phyloP scores from a whole-genome alignment of 495 filamentous ascomycete genomes.

The Aspergillus ostianus region DNA sequence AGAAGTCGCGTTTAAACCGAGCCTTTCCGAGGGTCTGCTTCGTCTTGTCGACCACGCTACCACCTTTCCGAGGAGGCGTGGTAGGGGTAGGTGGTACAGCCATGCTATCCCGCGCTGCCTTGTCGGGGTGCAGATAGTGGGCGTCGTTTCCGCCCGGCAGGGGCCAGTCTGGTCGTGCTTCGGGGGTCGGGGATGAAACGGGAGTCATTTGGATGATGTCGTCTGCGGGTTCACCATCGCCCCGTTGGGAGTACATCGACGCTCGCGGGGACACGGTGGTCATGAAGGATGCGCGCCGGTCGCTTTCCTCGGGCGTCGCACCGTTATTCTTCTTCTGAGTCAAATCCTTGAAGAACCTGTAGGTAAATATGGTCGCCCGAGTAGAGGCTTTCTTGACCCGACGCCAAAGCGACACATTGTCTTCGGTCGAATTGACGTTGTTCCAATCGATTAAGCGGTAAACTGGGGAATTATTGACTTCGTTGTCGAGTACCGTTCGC shows the following conservation, averaged over 20 bases:
- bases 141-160: slow-evolving; percentile 22
- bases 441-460: slow-evolving; percentile 84
- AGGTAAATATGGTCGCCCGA: slow-evolving; percentile 55
- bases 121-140: slow-evolving; percentile 36
- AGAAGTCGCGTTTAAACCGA: slow-evolving; percentile 85
- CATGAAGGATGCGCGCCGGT: slow-evolving; percentile 64
- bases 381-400: slow-evolving; percentile 88
- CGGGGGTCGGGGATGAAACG: slow-evolving; percentile 77
- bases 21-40: slow-evolving; percentile 60
- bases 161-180: slow-evolving; percentile 41
- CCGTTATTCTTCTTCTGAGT: slow-evolving; percentile 37
- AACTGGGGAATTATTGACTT: slow-evolving; percentile 94
- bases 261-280: slow-evolving; percentile 57
- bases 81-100: slow-evolving; percentile 23
- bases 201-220: slow-evolving; percentile 89
- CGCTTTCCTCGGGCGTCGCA: slow-evolving; percentile 36
- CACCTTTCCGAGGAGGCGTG: slow-evolving; percentile 48
- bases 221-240: slow-evolving; percentile 51
- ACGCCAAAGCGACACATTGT: slow-evolving; percentile 83
- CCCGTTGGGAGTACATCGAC: slow-evolving; percentile 59
- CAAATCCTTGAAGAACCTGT: slow-evolving; percentile 51
- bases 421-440: slow-evolving; percentile 90
- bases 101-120: slow-evolving; percentile 31
- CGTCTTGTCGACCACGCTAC: slow-evolving; percentile 63
- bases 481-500: slow-evolving; percentile 85